Evolutionary conservation across 2,329 filamentous ascomycete species (phyloP).

Genomic region (Arthrobotrys pseudoclavata): DNA sequence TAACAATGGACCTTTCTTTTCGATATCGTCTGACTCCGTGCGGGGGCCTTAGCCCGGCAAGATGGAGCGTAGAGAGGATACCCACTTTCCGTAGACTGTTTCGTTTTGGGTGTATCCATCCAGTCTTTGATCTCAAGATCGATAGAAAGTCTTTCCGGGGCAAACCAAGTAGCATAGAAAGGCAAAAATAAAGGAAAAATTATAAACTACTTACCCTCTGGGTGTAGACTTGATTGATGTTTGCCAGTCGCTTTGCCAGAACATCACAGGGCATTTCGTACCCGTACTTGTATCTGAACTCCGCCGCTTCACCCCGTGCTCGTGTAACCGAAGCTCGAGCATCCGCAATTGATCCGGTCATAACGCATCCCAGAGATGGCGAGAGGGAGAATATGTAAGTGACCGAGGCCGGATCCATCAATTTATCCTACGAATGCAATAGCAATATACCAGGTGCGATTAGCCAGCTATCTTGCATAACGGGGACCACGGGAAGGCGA

Average conservation of each 20-base stretch:
- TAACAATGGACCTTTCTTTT: slow-evolving; percentile 18
- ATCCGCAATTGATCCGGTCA: slow-evolving; percentile 98
- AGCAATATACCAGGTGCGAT: slow-evolving; percentile 46
- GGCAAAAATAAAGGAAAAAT: slow-evolving; percentile 30
- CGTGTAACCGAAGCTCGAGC: slow-evolving; percentile 92
- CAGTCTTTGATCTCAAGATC: slow-evolving; percentile 5
- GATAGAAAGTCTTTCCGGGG: slow-evolving; percentile 20
- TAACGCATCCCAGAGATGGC: slow-evolving; percentile 94
- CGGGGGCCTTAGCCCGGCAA: slow-evolving; percentile 28
- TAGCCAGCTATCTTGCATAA: slow-evolving; percentile 58
- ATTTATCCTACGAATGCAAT: slow-evolving; percentile 80
- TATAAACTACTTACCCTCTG: slow-evolving; percentile 78
- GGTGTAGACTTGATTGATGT: slow-evolving; percentile 99
- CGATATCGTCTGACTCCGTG: slow-evolving; percentile 32
- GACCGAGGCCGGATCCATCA: slow-evolving; percentile 96
- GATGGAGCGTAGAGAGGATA: slow-evolving; percentile 8
- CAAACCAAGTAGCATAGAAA: slow-evolving; percentile 7
- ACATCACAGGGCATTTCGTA: slow-evolving; percentile 99
- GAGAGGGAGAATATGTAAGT: slow-evolving; percentile 98
- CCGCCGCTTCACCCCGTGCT: slow-evolving; percentile 93
- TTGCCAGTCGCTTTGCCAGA: slow-evolving; percentile 94
- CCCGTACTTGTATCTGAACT: slow-evolving; percentile 98
- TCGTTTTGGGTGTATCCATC: slow-evolving; percentile 10
- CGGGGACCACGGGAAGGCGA: slow-evolving; percentile 51
- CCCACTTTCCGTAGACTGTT: slow-evolving; percentile 25